A percentile compares a stretch with the other conserved stretches of the same genome.
Evolutionary conservation across 305 asterid genomes (phyloP).

Genomic region (Nicotiana rustica): DNA sequence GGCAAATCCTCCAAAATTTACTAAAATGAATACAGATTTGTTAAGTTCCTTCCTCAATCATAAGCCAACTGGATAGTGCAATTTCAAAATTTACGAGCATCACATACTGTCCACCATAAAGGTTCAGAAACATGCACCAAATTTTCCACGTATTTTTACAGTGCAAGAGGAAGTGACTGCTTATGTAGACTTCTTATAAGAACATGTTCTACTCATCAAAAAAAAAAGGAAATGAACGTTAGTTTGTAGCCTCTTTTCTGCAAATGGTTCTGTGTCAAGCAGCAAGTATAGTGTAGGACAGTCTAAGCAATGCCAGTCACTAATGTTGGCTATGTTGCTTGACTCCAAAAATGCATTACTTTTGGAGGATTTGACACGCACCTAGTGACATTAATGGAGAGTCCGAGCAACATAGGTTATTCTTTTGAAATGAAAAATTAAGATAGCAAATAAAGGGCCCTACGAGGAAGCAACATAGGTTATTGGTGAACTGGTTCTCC

Average conservation of each 20-base stretch:
- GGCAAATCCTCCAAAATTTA: background rate
- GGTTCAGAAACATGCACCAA: background rate
- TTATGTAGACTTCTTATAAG: background rate
- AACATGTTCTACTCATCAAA: background rate
- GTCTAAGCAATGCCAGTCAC: background rate
- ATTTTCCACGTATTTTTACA: background rate
- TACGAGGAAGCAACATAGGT: too few species aligned
- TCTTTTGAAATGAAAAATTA: too few species aligned
- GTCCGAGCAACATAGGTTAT: too few species aligned
- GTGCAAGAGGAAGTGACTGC: background rate
- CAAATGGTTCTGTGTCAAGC: too few species aligned
- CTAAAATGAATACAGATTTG: background rate
- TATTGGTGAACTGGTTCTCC: slow-evolving; percentile 16
- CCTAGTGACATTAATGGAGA: too few species aligned
- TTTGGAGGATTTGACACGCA: too few species aligned
- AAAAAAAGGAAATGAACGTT: background rate
- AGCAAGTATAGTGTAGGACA: too few species aligned
- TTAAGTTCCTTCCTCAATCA: background rate
- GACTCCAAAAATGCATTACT: too few species aligned
- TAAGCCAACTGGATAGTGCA: background rate
- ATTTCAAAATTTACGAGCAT: background rate
- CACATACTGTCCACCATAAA: background rate
- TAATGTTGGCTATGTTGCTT: background rate
- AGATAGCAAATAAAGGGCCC: too few species aligned
- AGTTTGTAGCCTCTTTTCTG: too few species aligned